Evolutionary conservation across 345 rosid species (phyloP).

Genomic region (Bretschneidera sinensis): DNA sequence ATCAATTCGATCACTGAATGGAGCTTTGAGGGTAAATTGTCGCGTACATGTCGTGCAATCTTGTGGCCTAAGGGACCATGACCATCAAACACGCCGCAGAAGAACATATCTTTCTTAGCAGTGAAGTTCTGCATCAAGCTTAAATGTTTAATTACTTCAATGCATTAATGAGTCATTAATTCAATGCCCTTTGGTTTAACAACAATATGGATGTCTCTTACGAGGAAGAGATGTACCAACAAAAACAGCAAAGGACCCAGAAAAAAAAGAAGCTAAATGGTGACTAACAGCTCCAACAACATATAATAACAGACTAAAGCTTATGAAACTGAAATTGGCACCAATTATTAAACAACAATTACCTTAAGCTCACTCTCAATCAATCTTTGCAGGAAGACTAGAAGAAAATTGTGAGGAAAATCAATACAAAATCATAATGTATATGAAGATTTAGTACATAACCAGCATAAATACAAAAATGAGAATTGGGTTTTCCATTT

Average conservation of each 20-base stretch:
- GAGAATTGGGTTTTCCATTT: too few species aligned
- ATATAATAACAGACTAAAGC: neutral
- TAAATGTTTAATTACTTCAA: conserved; percentile 10
- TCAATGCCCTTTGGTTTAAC: too few species aligned
- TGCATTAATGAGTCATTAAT: too few species aligned
- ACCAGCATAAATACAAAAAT: too few species aligned
- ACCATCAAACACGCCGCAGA: conserved; percentile 94
- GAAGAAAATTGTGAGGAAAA: too few species aligned
- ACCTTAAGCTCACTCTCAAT: too few species aligned
- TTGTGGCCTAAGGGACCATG: conserved; percentile 91
- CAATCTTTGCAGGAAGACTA: too few species aligned
- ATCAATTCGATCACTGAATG: conserved; percentile 40
- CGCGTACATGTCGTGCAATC: conserved; percentile 64
- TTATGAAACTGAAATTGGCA: neutral
- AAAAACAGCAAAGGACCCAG: too few species aligned
- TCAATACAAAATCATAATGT: too few species aligned
- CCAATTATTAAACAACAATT: neutral
- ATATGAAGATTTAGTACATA: too few species aligned
- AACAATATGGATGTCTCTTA: too few species aligned
- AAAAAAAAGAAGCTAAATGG: neutral
- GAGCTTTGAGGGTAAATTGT: conserved; percentile 63
- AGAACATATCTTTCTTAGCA: conserved; percentile 59
- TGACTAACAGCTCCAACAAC: neutral
- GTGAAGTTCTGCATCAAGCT: conserved; percentile 50
- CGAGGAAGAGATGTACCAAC: too few species aligned